Conservation (phyloP, 106 monocot genomes). For the Apostasia ramifera region DNA sequence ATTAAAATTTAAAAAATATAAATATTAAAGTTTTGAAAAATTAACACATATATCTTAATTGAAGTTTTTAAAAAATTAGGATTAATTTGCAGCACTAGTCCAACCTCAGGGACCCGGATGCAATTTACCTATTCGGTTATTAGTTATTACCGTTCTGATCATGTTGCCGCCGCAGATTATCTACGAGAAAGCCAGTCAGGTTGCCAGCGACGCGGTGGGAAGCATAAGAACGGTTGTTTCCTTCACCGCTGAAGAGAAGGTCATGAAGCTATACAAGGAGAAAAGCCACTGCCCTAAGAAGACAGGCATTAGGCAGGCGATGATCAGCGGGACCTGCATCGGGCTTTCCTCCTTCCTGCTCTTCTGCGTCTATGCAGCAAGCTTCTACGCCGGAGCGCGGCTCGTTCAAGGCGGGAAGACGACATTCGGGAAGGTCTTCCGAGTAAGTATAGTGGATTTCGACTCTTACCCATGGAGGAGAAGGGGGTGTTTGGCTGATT, state of each 20-base stretch:
- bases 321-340: constrained; percentile 9
- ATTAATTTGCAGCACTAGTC: too few relatives aligned
- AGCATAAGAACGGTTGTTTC: constrained; percentile 14
- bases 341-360: constrained; percentile 9
- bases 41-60: too few relatives aligned
- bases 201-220: constrained; percentile 10
- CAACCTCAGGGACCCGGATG: too few relatives aligned
- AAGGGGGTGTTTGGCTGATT: neutral
- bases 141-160: neutral
- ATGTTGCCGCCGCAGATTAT: constrained; percentile 3
- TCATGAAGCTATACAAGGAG: constrained; percentile 6
- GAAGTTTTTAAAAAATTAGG: too few relatives aligned
- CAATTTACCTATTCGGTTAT: too few relatives aligned
- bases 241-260: constrained; percentile 9
- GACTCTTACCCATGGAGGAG: neutral
- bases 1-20: too few relatives aligned
- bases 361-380: constrained; percentile 13
- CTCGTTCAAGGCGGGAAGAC: constrained; percentile 14
- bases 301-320: constrained; percentile 10
- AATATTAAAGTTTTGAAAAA: too few relatives aligned
- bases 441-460: constrained; percentile 1
- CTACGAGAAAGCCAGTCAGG: constrained; percentile 12
- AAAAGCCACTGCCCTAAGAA: constrained; percentile 1
- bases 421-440: constrained; percentile 15
- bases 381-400: constrained; percentile 12